A percentile compares a stretch with the other conserved stretches of the same genome.
Conservation (phyloP, 78 protist species). For the Corallochytrium limacisporum region DNA sequence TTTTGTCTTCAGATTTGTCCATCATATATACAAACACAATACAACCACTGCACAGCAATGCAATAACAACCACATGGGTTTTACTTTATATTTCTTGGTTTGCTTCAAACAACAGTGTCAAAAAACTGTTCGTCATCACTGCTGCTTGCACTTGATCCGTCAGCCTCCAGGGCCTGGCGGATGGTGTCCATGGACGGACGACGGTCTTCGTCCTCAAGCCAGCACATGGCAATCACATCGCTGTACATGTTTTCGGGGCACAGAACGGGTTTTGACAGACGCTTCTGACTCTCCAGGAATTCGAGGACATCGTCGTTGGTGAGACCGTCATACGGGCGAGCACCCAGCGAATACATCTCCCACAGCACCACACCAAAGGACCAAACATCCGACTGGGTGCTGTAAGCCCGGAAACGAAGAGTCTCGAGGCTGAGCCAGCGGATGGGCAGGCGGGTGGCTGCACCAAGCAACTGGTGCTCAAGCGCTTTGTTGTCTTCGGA, state of each 20-base stretch:
- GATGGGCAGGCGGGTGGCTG: background rate
- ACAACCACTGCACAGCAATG: no score
- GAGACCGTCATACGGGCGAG: background rate
- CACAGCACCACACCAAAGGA: background rate
- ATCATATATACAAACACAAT: no score
- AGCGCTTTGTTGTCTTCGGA: background rate
- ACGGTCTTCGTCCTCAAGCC: background rate
- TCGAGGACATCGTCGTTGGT: background rate
- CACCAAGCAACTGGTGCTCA: background rate
- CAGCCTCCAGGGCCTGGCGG: background rate
- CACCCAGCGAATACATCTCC: background rate
- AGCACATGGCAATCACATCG: background rate
- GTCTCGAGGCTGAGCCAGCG: background rate
- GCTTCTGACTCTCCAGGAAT: background rate
- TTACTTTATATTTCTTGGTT: no score
- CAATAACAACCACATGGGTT: no score
- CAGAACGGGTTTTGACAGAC: background rate
- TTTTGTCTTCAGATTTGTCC: no score
- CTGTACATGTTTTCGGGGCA: background rate
- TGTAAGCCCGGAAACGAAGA: background rate
- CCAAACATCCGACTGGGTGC: background rate
- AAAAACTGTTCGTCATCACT: no score
- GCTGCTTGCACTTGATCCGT: no score
- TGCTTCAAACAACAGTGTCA: no score
- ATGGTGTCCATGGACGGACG: background rate